Conservation (phyloP, 2,329 filamentous ascomycete species). For the Aspergillus sclerotialis region DNA sequence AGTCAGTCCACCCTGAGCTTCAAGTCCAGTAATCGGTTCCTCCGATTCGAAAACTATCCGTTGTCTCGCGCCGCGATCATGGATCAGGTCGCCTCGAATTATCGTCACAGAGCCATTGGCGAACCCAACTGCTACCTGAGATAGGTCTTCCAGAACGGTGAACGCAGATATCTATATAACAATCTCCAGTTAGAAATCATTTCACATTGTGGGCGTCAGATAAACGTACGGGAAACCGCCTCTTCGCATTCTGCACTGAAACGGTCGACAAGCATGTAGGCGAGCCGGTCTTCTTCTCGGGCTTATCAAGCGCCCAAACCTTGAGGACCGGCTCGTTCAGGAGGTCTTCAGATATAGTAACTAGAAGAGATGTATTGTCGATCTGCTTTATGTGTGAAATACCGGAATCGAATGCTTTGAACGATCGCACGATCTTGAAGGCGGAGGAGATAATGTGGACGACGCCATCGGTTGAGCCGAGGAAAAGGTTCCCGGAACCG, state of each 20-base stretch:
- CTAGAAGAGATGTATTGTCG: constrained; percentile 74
- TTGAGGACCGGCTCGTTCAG: constrained; percentile 82
- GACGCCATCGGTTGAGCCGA: constrained; percentile 76
- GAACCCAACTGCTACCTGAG: constrained; percentile 90
- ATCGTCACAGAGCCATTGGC: constrained; percentile 92
- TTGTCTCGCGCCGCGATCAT: constrained; percentile 90
- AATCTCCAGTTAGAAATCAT: constrained; percentile 2
- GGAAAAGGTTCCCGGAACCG: constrained; percentile 81
- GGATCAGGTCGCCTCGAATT: constrained; percentile 86
- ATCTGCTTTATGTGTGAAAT: constrained; percentile 92
- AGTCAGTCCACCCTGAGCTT: constrained; percentile 57
- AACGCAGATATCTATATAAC: constrained; percentile 64
- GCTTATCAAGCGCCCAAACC: constrained; percentile 94
- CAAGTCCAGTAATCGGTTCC: constrained; percentile 88
- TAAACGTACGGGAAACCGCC: constrained; percentile 73
- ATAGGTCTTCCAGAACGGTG: constrained; percentile 76
- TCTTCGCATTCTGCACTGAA: constrained; percentile 78
- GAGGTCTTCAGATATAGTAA: constrained; percentile 77
- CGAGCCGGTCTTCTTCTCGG: constrained; percentile 85
- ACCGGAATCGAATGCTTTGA: constrained; percentile 70
- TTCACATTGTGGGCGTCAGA: background rate
- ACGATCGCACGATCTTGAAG: constrained; percentile 81
- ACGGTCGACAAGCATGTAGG: constrained; percentile 84
- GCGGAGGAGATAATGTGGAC: constrained; percentile 80
- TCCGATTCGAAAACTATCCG: constrained; percentile 94